phyloP scores from a whole-genome alignment of 352 stramenopile species.

The Phytophthora nicotianae region DNA sequence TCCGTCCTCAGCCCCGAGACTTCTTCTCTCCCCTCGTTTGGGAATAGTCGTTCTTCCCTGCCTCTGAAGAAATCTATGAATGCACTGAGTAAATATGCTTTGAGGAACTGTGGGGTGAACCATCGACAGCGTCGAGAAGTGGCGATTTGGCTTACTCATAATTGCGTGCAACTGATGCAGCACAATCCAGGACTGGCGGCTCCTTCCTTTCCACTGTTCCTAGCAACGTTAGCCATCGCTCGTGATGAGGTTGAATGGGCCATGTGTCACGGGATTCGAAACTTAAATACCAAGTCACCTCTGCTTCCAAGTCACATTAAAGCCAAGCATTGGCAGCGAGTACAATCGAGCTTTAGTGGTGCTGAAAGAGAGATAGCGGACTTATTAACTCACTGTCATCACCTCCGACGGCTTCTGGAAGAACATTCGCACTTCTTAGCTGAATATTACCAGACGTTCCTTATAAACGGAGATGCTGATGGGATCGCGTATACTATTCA shows the following conservation, averaged over 20 bases:
- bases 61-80: slow-evolving; percentile 52
- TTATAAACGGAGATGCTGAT: slow-evolving; percentile 51
- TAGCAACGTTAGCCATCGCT: slow-evolving; percentile 39
- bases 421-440: slow-evolving; percentile 28
- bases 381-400: slow-evolving; percentile 31
- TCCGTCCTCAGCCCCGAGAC: not conserved
- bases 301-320: slow-evolving; percentile 57
- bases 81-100: slow-evolving; percentile 51
- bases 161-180: slow-evolving; percentile 38
- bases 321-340: slow-evolving; percentile 52
- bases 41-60: slow-evolving; percentile 8
- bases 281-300: slow-evolving; percentile 12
- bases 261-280: slow-evolving; percentile 35
- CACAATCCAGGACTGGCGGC: slow-evolving; percentile 49
- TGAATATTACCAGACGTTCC: slow-evolving; percentile 50
- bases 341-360: slow-evolving; percentile 27
- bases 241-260: slow-evolving; percentile 63
- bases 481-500: slow-evolving; percentile 51
- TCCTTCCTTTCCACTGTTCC: slow-evolving; percentile 53
- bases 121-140: slow-evolving; percentile 50
- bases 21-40: slow-evolving; percentile 17
- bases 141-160: slow-evolving; percentile 42
- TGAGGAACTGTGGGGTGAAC: slow-evolving; percentile 41
- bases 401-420: slow-evolving; percentile 31
- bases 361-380: slow-evolving; percentile 22